Base-by-base conservation (phyloP, 352 stramenopile species). In the Blastocystis sp. region DNA sequence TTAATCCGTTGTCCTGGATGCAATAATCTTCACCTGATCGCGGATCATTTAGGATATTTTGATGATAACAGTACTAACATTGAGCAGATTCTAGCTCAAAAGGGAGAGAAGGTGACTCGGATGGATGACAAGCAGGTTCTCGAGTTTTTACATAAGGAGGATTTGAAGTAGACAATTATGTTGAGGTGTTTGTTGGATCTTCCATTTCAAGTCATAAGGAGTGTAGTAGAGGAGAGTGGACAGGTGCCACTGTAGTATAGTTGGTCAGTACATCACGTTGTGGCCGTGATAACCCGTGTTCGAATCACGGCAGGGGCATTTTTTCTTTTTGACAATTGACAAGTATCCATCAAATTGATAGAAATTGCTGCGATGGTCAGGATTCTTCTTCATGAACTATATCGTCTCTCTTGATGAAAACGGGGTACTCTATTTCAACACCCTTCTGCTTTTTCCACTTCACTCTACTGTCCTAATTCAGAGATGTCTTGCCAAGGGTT, bases 11-110 rank as follows among this genome's bases (percentile, higher is more conserved):
- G 97, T 90, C 97, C 96, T 1, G 94, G 94, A 37, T 99, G 97
- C 92, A 90, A 98, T 90, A 98, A 98, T 90, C 91, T 98, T n/a
- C 97, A 99, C 92, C 92, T 99, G 7, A 97, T 99, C 80, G 96
- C 97, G 2, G 97, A 98, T 91, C 91, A 93, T 1, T 90, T 98
- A 37, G 94, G 95, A 68, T 97, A 93, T 92, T 97, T 97, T 70
- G 94, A 97, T 61, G 94, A 97, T 90, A 93, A 95, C 13, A 93
- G 91, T 1, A 94, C 92, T 18, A 94, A 97, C 90, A 92, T 88
- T 1, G 77, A 88, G 43, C 62, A 76, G 43, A 88, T 88, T 53
- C 55, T 88, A 23, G 77, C 77, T n/a, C 77, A 88, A 45, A 88
- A 88, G 50, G 77, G 77, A 23, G 77, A 88, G 43, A 88, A 88